Base-by-base conservation (phyloP, 1,139 yeast genomes). In the Casaregolazyma lundiana region DNA sequence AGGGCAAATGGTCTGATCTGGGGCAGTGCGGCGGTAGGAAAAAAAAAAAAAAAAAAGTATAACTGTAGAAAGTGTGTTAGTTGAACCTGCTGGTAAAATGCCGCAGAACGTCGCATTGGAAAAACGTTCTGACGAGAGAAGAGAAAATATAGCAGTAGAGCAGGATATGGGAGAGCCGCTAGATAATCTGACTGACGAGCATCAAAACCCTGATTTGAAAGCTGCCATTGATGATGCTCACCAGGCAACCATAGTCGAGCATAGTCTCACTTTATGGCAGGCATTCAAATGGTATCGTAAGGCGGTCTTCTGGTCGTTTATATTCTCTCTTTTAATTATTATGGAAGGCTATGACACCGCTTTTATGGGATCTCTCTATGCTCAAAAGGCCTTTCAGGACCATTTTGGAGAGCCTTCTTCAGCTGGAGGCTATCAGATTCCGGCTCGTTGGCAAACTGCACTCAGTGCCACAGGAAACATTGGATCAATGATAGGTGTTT, bases 371-470 rank as follows among this genome's bases (percentile, higher is more conserved):
- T 60, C 65, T 3, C 64, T 73, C 21, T 38, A 36, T 34, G 50
- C 43, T 4, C 45, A 38, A 11, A 35, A 46, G 2, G 38, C 35
- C 2, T 48, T 48, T 22, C 42, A 41, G 26, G 18, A 42, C 16
- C 35, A 35, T n/a, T 48, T 18, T 29, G 50, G 50, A n/a, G 38
- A 15, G 11, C 39, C 18, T 5, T 26, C 13, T 2, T 18, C 42
- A 6, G 41, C 40, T 34, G 51, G 75, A 71, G 36, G 24, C 3
- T 68, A 61, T 47, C 21, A 24, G 22, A 41, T 73, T 18, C 61
- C 75, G 3, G 73, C 76, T 11, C 53, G 61, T n/a, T 72, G 76
- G 77, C 78, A 74, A 53, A 62, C 73, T 37, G 73, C 66, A 5
- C 59, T 74, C 40, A 57, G 67, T 16, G 66, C 68, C 66, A 62